Conservation (phyloP, 2,329 filamentous ascomycete species). For the Calonectria pauciramosa region DNA sequence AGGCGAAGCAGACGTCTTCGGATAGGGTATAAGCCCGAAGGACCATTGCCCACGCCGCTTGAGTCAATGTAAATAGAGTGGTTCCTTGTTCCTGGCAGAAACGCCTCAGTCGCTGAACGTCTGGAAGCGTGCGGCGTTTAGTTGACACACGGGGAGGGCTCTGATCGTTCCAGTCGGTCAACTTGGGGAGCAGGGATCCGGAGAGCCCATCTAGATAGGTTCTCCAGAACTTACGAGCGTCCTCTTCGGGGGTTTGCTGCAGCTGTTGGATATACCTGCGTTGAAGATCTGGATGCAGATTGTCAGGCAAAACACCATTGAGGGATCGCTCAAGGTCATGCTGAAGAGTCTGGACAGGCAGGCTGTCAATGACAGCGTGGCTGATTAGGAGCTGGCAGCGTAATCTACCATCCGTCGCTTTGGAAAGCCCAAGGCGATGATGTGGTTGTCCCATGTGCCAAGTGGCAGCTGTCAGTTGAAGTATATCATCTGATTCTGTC, state of each 20-base stretch:
- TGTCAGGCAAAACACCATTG: constrained; percentile 41
- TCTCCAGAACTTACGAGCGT: constrained; percentile 39
- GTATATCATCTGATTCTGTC: constrained; percentile 42
- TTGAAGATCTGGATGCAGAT: constrained; percentile 26
- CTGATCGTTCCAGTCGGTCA: not conserved
- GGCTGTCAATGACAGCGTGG: constrained; percentile 52
- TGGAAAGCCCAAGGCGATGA: constrained; percentile 15
- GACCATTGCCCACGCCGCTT: constrained; percentile 66
- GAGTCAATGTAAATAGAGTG: constrained; percentile 65
- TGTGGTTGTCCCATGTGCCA: not conserved
- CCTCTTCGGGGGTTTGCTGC: constrained; percentile 8
- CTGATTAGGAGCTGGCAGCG: constrained; percentile 52
- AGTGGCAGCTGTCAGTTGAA: constrained; percentile 38
- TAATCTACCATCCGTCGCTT: not conserved
- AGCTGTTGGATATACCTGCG: constrained; percentile 36
- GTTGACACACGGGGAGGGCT: not conserved
- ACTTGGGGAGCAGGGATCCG: not conserved
- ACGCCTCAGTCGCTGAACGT: constrained; percentile 15
- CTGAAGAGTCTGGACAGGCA: constrained; percentile 36
- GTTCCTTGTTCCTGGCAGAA: constrained; percentile 45
- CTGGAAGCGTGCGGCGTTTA: not conserved
- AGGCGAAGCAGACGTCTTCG: constrained; percentile 61
- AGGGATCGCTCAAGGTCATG: constrained; percentile 49
- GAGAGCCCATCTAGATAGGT: constrained; percentile 19
- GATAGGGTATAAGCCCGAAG: constrained; percentile 61